Evolutionary conservation across 352 stramenopile genomes (phyloP).

Genomic region (Phytophthora pseudosyringae): DNA sequence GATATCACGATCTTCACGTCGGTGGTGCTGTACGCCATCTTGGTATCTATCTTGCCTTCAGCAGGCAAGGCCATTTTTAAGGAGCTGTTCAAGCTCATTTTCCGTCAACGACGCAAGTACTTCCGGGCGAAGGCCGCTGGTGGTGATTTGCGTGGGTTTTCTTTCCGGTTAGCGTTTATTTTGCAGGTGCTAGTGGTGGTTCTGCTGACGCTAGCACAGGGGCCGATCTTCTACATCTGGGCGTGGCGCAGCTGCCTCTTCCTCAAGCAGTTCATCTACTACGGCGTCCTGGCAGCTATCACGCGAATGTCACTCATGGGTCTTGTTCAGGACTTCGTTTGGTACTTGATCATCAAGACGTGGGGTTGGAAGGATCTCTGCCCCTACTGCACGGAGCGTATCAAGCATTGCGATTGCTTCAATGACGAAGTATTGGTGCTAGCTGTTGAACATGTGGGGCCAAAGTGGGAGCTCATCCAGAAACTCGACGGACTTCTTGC

Average conservation of each 20-base stretch:
- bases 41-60: slow-evolving; percentile 58
- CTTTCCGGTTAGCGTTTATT: slow-evolving; percentile 65
- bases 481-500: slow-evolving; percentile 56
- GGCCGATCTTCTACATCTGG: slow-evolving; percentile 77
- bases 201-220: slow-evolving; percentile 59
- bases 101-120: slow-evolving; percentile 71
- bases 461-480: slow-evolving; percentile 75
- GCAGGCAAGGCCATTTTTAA: slow-evolving; percentile 76
- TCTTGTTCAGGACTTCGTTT: slow-evolving; percentile 51
- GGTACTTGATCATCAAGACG: slow-evolving; percentile 65
- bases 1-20: slow-evolving; percentile 48
- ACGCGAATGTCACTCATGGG: slow-evolving; percentile 64
- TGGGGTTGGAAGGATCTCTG: slow-evolving; percentile 72
- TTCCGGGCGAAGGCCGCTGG: slow-evolving; percentile 57
- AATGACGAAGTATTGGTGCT: slow-evolving; percentile 73
- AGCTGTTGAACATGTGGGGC: slow-evolving; percentile 55
- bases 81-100: slow-evolving; percentile 84
- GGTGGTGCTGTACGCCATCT: slow-evolving; percentile 58
- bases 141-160: slow-evolving; percentile 53
- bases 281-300: slow-evolving; percentile 56
- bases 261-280: slow-evolving; percentile 70
- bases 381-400: slow-evolving; percentile 70
- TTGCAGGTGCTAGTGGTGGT: slow-evolving; percentile 58
- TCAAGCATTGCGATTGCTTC: slow-evolving; percentile 75
- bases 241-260: slow-evolving; percentile 63